Conservation (phyloP, 2,329 filamentous ascomycete species). For the Calonectria crousiana region DNA sequence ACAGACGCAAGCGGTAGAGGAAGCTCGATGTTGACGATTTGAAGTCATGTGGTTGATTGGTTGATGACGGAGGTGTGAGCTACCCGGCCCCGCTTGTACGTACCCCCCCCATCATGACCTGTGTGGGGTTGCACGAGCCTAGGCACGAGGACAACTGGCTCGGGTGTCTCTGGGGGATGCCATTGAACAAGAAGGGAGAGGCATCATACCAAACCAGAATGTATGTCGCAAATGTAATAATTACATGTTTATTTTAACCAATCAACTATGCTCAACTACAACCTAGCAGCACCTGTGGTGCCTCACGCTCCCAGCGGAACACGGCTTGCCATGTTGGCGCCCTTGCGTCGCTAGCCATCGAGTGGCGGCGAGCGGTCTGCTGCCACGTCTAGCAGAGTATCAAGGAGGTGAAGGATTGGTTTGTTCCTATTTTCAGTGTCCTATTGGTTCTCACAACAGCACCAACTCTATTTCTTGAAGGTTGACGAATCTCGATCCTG, state of each 20-base stretch:
- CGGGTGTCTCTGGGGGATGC: background rate
- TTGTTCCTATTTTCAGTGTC: background rate
- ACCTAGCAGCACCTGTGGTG: background rate
- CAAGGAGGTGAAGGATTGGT: background rate
- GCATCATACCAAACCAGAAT: background rate
- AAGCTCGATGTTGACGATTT: slow-evolving; percentile 27
- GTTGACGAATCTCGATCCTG: background rate
- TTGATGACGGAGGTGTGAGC: slow-evolving; percentile 15
- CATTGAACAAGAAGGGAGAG: background rate
- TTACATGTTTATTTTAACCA: background rate
- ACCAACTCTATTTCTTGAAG: background rate
- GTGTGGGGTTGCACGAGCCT: slow-evolving; percentile 1
- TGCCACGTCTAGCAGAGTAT: background rate
- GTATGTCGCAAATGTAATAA: background rate
- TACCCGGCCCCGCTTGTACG: slow-evolving; percentile 17
- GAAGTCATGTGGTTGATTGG: slow-evolving; percentile 37
- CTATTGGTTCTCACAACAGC: background rate
- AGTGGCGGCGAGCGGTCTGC: background rate
- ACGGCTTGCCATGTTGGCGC: background rate
- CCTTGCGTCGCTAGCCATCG: background rate
- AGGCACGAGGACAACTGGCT: background rate
- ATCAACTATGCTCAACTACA: background rate
- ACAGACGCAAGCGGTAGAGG: slow-evolving; percentile 28
- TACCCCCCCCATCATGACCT: slow-evolving; percentile 26
- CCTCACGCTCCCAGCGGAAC: background rate